Evolutionary conservation across 2,329 filamentous ascomycete species (phyloP).

Genomic region (Curvularia sp.): DNA sequence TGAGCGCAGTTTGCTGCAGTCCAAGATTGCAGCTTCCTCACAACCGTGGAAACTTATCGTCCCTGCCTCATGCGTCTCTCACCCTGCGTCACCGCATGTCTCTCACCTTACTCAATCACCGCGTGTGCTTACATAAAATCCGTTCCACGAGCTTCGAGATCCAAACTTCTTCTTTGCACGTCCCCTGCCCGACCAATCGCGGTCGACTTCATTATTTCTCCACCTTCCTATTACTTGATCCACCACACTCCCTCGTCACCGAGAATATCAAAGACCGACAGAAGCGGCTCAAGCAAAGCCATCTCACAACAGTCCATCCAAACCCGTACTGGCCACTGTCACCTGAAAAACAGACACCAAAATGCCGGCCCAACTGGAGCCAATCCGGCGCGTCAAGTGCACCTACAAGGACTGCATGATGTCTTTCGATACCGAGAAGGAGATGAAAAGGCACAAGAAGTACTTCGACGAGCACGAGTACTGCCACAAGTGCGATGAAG

Average conservation of each 20-base stretch:
- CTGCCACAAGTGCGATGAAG: slow-evolving; percentile 54
- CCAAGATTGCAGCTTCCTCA: neutral
- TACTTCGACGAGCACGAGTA: slow-evolving; percentile 54
- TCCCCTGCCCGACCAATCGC: neutral
- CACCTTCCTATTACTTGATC: too few relatives aligned
- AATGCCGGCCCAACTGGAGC: slow-evolving; percentile 38
- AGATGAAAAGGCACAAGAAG: slow-evolving; percentile 61
- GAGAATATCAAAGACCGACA: neutral
- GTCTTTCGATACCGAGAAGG: slow-evolving; percentile 54
- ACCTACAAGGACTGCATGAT: slow-evolving; percentile 55
- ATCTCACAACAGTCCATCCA: neutral
- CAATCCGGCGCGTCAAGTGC: slow-evolving; percentile 48
- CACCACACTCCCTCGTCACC: neutral
- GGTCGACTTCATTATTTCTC: neutral
- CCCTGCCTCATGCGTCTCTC: slow-evolving; percentile 8
- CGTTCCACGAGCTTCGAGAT: neutral
- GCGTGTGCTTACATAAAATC: neutral
- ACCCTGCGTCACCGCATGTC: slow-evolving; percentile 4
- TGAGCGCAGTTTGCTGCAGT: neutral
- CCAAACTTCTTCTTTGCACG: neutral
- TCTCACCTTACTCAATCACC: neutral
- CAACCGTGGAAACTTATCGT: neutral
- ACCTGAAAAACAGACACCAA: neutral
- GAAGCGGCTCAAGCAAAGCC: neutral
- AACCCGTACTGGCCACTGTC: neutral